phyloP scores from a whole-genome alignment of 164 flowering plant species.

The Dillenia suffruticosa region DNA sequence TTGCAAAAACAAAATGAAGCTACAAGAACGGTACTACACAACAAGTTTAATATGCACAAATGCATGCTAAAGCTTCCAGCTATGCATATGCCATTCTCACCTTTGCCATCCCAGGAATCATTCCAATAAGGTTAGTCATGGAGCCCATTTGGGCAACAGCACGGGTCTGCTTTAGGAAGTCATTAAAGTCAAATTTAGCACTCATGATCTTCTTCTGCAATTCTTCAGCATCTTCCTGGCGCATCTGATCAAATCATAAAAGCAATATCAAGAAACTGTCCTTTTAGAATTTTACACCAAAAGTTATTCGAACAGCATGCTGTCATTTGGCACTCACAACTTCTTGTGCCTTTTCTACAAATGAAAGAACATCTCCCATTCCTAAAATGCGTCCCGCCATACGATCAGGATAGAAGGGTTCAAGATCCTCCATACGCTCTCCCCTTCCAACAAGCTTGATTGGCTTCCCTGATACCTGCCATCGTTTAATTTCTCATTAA shows the following conservation, averaged over 20 bases:
- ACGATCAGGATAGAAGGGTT: slow-evolving; percentile 96
- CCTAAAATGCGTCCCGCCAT: slow-evolving; percentile 98
- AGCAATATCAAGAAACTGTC: slow-evolving; percentile 1
- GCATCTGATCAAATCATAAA: slow-evolving; percentile 53
- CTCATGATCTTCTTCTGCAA: slow-evolving; percentile 95
- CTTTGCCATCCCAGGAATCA: slow-evolving; percentile 94
- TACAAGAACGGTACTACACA: too few relatives aligned
- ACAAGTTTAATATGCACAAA: too few relatives aligned
- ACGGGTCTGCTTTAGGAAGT: slow-evolving; percentile 94
- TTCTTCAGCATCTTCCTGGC: slow-evolving; percentile 96
- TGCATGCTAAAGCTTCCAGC: too few relatives aligned
- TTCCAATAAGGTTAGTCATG: slow-evolving; percentile 87
- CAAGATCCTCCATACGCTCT: slow-evolving; percentile 97
- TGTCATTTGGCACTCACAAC: slow-evolving; percentile 57
- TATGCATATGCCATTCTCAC: background rate
- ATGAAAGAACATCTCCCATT: slow-evolving; percentile 98
- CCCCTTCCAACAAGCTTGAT: slow-evolving; percentile 98
- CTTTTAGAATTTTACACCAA: background rate
- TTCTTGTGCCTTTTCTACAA: slow-evolving; percentile 99
- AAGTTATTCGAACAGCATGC: background rate
- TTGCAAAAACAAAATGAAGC: too few relatives aligned
- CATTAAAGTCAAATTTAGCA: slow-evolving; percentile 96
- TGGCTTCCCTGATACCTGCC: slow-evolving; percentile 95
- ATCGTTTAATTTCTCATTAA: slow-evolving; percentile 2
- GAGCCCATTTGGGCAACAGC: slow-evolving; percentile 97